Conservation (phyloP, 1,284 basidiomycete species). For the Thelephora terrestris region DNA sequence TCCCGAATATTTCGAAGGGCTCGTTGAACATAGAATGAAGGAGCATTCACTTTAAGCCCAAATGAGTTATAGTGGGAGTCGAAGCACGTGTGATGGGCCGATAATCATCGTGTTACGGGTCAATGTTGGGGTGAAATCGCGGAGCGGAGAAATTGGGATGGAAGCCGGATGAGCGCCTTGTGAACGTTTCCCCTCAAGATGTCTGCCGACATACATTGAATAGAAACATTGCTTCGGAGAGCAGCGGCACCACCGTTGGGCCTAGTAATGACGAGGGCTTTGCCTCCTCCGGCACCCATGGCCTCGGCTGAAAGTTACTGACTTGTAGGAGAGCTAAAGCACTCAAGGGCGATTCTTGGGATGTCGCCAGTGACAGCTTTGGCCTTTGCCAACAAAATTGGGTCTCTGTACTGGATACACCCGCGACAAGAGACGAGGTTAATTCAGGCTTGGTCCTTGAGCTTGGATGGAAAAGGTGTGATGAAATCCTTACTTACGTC, state of each 20-base stretch:
- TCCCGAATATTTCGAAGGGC: too few species aligned
- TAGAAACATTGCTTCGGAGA: too few species aligned
- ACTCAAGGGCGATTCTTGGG: conserved; percentile 15
- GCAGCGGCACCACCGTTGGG: too few species aligned
- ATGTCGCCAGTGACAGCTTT: conserved; percentile 14
- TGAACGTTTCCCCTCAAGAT: too few species aligned
- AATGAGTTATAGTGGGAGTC: background rate
- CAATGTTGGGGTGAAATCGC: too few species aligned
- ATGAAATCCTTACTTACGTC: conserved; percentile 14
- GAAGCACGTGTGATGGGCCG: background rate
- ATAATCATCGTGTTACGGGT: conserved; percentile 4
- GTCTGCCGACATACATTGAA: too few species aligned
- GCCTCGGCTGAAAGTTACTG: conserved; percentile 10
- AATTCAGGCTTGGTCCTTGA: too few species aligned
- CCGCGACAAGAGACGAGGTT: too few species aligned
- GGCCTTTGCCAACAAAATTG: conserved; percentile 15
- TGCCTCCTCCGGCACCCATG: conserved; percentile 1
- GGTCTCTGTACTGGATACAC: conserved; percentile 14
- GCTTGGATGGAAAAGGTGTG: too few species aligned
- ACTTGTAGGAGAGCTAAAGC: conserved; percentile 11
- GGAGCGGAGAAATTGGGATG: too few species aligned
- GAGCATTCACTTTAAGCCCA: conserved; percentile 9
- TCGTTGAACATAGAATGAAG: conserved; percentile 10
- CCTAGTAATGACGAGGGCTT: too few species aligned
- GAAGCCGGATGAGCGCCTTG: too few species aligned